phyloP scores from a whole-genome alignment of 2,329 filamentous ascomycete genomes.

The Penicillium nordicum region DNA sequence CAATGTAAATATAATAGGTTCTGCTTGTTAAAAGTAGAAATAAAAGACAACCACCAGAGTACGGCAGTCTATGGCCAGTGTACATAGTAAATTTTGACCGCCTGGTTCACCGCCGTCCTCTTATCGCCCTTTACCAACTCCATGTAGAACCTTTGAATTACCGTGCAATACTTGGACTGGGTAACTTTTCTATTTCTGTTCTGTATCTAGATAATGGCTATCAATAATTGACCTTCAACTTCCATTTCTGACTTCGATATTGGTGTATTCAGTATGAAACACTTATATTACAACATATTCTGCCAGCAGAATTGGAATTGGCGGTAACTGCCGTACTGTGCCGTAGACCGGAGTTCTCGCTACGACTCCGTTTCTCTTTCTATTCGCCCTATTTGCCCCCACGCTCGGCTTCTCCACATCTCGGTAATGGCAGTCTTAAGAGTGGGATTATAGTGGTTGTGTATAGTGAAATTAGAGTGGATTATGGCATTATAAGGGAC shows the following conservation, averaged over 20 bases:
- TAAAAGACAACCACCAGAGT: neutral
- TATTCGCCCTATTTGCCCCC: neutral
- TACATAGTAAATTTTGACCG: neutral
- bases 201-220: neutral
- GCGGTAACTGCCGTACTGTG: neutral
- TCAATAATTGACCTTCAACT: neutral
- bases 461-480: slow-evolving; percentile 1
- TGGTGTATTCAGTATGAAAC: too few species aligned
- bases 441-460: neutral
- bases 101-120: neutral
- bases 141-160: too few species aligned
- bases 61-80: neutral
- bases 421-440: neutral
- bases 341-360: neutral
- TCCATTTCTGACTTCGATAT: neutral
- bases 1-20: neutral
- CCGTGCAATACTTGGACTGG: too few species aligned
- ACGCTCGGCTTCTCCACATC: neutral
- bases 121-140: too few species aligned
- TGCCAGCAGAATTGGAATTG: neutral
- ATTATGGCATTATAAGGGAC: slow-evolving; percentile 1
- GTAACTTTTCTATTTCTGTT: neutral
- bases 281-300: neutral
- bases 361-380: neutral
- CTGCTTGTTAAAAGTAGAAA: too few species aligned